Evolutionary conservation across 2,329 filamentous ascomycete species (phyloP).

Genomic region (Cyanodermella asteris): DNA sequence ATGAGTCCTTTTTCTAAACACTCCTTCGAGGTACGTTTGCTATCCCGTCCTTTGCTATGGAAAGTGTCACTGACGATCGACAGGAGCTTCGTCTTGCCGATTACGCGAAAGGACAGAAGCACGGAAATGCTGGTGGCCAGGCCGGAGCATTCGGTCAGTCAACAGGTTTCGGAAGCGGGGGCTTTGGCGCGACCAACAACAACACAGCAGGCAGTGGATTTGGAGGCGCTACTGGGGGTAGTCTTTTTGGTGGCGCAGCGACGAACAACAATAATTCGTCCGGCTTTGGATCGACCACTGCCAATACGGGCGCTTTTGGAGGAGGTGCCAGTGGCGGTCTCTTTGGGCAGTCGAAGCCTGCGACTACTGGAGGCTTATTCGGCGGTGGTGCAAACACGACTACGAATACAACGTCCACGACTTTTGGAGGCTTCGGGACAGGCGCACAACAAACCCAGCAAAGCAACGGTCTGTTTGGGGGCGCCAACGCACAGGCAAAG

Average conservation of each 20-base stretch:
- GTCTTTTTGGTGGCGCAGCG: constrained; percentile 9
- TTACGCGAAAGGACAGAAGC: constrained; percentile 68
- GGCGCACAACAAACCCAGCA: too few relatives aligned
- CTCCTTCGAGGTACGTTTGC: constrained; percentile 42
- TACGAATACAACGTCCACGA: constrained; percentile 11
- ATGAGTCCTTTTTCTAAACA: constrained; percentile 46
- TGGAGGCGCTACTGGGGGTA: constrained; percentile 9
- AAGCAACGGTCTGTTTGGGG: constrained; percentile 18
- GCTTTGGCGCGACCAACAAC: constrained; percentile 21
- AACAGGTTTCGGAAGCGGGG: constrained; percentile 20
- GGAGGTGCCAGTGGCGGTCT: constrained; percentile 15
- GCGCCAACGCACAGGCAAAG: constrained; percentile 18
- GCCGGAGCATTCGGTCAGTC: constrained; percentile 60
- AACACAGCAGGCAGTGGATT: constrained; percentile 20
- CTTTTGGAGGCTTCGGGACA: too few relatives aligned
- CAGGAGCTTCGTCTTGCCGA: constrained; percentile 61
- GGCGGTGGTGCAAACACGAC: too few relatives aligned
- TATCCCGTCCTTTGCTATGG: background rate
- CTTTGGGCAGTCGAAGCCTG: constrained; percentile 23
- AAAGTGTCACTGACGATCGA: constrained; percentile 2
- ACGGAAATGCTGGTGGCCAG: constrained; percentile 62
- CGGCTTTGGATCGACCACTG: constrained; percentile 23
- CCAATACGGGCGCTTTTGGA: constrained; percentile 14
- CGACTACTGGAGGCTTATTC: too few relatives aligned
- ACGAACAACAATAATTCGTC: constrained; percentile 14